phyloP scores from a whole-genome alignment of 208 protist species.

The Trichomonas gallinae region DNA sequence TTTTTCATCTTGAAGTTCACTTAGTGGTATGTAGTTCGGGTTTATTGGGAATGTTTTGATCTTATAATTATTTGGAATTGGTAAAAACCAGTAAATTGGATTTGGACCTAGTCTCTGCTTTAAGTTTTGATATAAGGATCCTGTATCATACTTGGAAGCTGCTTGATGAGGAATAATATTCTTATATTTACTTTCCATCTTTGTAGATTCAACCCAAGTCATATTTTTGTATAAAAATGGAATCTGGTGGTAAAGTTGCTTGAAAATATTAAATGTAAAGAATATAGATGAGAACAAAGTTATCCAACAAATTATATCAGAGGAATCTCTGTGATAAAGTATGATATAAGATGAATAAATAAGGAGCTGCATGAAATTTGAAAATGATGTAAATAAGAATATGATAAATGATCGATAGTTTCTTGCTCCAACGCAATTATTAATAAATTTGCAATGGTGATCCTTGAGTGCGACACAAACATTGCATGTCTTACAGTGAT shows the following conservation, averaged over 20 bases:
- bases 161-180: no score
- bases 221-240: neutral
- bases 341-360: neutral
- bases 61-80: neutral
- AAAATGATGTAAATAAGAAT: neutral
- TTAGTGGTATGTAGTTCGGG: neutral
- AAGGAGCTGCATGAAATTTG: no score
- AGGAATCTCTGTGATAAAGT: no score
- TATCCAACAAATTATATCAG: neutral
- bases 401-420: neutral
- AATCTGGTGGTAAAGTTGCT: neutral
- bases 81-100: neutral
- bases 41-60: neutral
- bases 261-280: neutral
- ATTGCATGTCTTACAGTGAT: neutral
- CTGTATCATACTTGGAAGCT: neutral
- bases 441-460: slow-evolving; percentile 17
- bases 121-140: neutral
- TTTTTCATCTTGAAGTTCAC: neutral
- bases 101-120: neutral
- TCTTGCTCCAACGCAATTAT: slow-evolving; percentile 20
- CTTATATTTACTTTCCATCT: neutral
- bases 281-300: neutral
- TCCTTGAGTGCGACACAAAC: neutral
- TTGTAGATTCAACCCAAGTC: neutral